Evolutionary conservation across 345 rosid genomes (phyloP).

Genomic region (Eucalyptus sp.): DNA sequence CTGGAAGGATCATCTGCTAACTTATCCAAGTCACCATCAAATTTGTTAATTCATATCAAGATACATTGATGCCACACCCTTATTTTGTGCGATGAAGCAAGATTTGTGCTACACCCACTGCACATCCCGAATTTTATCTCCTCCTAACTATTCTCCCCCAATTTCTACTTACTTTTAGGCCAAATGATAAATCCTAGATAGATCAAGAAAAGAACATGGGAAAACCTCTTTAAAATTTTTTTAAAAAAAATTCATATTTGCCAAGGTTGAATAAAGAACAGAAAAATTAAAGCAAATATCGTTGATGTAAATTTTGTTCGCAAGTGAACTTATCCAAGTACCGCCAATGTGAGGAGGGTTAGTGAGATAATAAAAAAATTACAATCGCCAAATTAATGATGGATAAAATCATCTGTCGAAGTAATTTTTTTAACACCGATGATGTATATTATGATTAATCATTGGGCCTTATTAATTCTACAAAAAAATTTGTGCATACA

Average conservation of each 20-base stretch:
- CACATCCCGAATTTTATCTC: slow-evolving; percentile 20
- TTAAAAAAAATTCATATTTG: too few relatives aligned
- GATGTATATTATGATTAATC: not conserved
- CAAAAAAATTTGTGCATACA: too few relatives aligned
- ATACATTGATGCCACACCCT: not conserved
- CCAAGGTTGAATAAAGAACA: not conserved
- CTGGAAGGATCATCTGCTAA: not conserved
- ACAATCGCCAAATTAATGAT: not conserved
- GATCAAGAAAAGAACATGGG: not conserved
- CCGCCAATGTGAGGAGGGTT: not conserved
- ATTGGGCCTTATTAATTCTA: too few relatives aligned
- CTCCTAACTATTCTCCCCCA: not conserved
- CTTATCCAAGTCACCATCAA: not conserved
- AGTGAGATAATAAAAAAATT: too few relatives aligned
- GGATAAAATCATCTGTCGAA: not conserved
- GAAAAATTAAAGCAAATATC: not conserved
- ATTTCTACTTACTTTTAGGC: not conserved
- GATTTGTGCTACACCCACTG: slow-evolving; percentile 22
- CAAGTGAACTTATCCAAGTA: not conserved
- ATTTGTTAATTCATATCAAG: not conserved
- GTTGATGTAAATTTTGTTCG: not conserved
- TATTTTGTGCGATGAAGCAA: not conserved
- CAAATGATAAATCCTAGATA: not conserved
- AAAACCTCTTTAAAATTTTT: not conserved
- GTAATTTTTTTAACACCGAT: too few relatives aligned